A percentile compares a stretch with the other conserved stretches of the same genome.
Conservation (phyloP, 2,329 filamentous ascomycete species). For the Ophiosphaerella herpotricha region DNA sequence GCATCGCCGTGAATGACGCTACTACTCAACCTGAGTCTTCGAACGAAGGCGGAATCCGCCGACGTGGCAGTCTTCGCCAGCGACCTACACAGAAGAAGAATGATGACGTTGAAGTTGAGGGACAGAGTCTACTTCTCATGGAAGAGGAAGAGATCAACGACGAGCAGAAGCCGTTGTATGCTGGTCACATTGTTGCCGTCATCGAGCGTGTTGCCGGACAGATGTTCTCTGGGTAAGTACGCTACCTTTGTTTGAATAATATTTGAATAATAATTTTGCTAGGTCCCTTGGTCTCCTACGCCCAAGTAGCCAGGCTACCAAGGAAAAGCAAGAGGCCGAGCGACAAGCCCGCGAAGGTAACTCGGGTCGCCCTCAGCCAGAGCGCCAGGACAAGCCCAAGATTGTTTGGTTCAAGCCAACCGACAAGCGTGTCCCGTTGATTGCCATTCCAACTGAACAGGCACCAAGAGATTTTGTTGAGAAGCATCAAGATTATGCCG, state of each 20-base stretch:
- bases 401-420: slow-evolving; percentile 99
- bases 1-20: slow-evolving; percentile 69
- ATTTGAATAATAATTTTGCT: slow-evolving; percentile 8
- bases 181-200: slow-evolving; percentile 94
- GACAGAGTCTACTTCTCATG: slow-evolving; percentile 92
- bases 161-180: slow-evolving; percentile 95
- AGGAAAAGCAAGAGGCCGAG: slow-evolving; percentile 99
- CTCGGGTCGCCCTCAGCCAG: slow-evolving; percentile 73
- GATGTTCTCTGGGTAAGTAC: slow-evolving; percentile 80
- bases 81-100: slow-evolving; percentile 99
- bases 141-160: slow-evolving; percentile 99
- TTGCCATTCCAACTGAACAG: slow-evolving; percentile 97
- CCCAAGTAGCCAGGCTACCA: slow-evolving; percentile 96
- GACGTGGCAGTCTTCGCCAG: slow-evolving; percentile 93
- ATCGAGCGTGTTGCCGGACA: slow-evolving; percentile 96
- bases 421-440: slow-evolving; percentile 96
- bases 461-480: slow-evolving; percentile 97
- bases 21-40: slow-evolving; percentile 61
- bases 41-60: slow-evolving; percentile 82
- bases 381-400: slow-evolving; percentile 96
- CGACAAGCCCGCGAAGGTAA: slow-evolving; percentile 85
- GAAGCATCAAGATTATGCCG: slow-evolving; percentile 96
- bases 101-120: slow-evolving; percentile 97
- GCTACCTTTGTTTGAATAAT: neutral
- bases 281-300: slow-evolving; percentile 88